phyloP scores from a whole-genome alignment of 306 rosid genomes.

The Quercus aquifolioides region DNA sequence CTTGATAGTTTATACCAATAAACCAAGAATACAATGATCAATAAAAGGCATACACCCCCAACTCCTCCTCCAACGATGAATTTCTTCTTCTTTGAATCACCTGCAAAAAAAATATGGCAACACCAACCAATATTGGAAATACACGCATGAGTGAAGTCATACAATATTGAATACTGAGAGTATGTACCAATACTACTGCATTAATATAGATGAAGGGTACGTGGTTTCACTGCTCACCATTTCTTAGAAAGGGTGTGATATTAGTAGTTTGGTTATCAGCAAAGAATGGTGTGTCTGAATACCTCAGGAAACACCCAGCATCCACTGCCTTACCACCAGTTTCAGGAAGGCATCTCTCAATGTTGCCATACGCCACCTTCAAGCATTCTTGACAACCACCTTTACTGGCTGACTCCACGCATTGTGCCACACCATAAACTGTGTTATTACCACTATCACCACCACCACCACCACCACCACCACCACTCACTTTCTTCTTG shows the following conservation, averaged over 20 bases:
- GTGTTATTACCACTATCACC: constrained; percentile 11
- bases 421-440: constrained; percentile 59
- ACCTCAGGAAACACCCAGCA: constrained; percentile 68
- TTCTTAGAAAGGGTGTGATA: constrained; percentile 27
- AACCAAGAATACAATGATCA: constrained; percentile 35
- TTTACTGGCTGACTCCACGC: constrained; percentile 38
- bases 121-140: too few species aligned
- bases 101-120: neutral
- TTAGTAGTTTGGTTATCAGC: constrained; percentile 47
- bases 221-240: constrained; percentile 22
- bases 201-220: neutral
- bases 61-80: constrained; percentile 60
- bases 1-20: constrained; percentile 31
- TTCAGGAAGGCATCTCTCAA: constrained; percentile 44
- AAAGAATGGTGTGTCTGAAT: constrained; percentile 48
- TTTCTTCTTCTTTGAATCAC: constrained; percentile 40
- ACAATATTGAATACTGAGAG: too few species aligned
- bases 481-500: constrained; percentile 10
- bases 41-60: constrained; percentile 56
- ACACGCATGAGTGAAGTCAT: too few species aligned
- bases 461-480: constrained; percentile 12
- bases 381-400: constrained; percentile 41
- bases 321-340: constrained; percentile 45
- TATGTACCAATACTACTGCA: too few species aligned
- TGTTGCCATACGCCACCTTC: constrained; percentile 30